Percentiles rank a stretch among this genome's conserved stretches.
phyloP scores from a whole-genome alignment of 805 yeast species.

The Saturnispora galanensis region DNA sequence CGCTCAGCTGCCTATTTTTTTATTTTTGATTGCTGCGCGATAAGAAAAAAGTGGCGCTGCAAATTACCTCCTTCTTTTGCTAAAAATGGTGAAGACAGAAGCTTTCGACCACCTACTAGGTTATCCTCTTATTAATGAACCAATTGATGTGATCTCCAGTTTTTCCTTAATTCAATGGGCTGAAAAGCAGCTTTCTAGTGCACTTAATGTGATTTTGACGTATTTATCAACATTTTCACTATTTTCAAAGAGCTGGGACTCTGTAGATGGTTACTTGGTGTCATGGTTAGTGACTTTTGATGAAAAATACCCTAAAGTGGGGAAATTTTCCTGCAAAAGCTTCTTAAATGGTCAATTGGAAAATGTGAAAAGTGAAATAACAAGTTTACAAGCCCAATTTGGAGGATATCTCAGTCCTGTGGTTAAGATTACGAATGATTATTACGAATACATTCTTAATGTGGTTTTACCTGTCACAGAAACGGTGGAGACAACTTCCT shows the following conservation, averaged over 20 bases:
- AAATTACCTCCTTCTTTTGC: neutral
- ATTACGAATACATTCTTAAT: constrained; percentile 21
- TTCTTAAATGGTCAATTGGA: constrained; percentile 12
- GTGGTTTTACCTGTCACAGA: constrained; percentile 19
- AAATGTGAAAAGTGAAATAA: neutral
- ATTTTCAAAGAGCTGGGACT: constrained; percentile 15
- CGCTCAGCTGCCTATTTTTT: too few relatives aligned
- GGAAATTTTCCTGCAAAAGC: constrained; percentile 15
- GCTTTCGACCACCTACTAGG: constrained; percentile 20
- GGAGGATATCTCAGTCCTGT: constrained; percentile 15
- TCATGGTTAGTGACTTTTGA: constrained; percentile 22
- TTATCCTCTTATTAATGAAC: constrained; percentile 26
- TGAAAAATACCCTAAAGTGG: constrained; percentile 18
- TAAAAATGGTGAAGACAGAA: constrained; percentile 6
- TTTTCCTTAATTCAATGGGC: constrained; percentile 15
- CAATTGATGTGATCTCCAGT: constrained; percentile 11
- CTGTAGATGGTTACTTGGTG: constrained; percentile 19
- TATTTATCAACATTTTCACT: constrained; percentile 16
- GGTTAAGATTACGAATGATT: constrained; percentile 23
- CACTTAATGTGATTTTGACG: constrained; percentile 8
- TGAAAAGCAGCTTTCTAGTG: constrained; percentile 13
- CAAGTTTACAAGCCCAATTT: neutral
- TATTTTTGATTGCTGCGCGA: too few relatives aligned
- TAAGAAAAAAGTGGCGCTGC: neutral
- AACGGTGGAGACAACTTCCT: constrained; percentile 6